A percentile compares a stretch with the other conserved stretches of the same genome.
phyloP scores from a whole-genome alignment of 2,329 filamentous ascomycete species.

The Ascochyta rabiei region DNA sequence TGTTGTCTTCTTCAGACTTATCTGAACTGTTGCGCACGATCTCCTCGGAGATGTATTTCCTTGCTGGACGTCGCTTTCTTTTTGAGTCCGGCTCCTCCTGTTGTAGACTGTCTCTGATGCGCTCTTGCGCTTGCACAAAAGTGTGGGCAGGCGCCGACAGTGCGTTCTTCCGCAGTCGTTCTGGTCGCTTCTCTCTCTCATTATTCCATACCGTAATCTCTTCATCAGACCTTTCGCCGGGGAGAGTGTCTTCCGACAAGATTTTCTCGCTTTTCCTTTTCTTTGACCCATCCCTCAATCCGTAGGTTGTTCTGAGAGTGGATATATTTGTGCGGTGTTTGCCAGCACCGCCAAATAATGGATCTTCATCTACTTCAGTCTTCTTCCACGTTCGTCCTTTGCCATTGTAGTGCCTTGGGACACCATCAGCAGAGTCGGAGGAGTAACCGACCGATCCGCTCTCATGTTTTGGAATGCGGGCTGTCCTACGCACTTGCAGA shows the following conservation, averaged over 20 bases:
- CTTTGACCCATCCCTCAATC: not conserved
- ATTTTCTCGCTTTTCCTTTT: not conserved
- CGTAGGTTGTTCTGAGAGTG: not conserved
- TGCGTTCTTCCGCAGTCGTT: not conserved
- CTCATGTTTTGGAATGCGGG: not conserved
- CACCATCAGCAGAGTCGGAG: not conserved
- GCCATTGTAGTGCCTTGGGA: not conserved
- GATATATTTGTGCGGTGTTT: not conserved
- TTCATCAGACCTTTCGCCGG: not conserved
- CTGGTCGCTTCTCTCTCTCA: not conserved
- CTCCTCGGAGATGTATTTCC: not conserved
- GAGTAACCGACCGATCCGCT: not conserved
- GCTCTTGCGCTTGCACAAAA: not conserved
- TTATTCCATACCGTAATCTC: not conserved
- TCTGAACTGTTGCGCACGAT: slow-evolving; percentile 4
- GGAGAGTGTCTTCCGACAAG: too few relatives aligned
- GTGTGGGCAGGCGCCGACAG: not conserved
- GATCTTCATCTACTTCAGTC: not conserved
- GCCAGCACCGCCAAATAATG: not conserved
- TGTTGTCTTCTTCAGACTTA: not conserved
- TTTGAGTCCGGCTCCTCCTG: not conserved
- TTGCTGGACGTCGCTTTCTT: not conserved
- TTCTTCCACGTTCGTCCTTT: slow-evolving; percentile 1
- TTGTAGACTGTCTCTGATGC: not conserved
- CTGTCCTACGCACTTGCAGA: not conserved